phyloP scores from a whole-genome alignment of 306 rosid genomes.

The Citrullus colocynthis region DNA sequence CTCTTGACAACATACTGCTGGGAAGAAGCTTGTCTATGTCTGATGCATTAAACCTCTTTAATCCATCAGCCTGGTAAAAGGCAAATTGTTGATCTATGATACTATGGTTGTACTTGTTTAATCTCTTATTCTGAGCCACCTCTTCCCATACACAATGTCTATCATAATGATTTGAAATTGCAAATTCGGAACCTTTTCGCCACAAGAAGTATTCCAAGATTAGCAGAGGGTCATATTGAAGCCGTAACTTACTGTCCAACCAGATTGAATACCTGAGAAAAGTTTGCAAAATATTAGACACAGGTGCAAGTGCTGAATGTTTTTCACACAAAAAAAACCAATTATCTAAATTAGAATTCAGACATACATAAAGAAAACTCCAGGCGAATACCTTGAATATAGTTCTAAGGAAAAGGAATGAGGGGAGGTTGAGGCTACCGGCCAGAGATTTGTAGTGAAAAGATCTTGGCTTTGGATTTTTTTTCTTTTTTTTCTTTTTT shows the following conservation, averaged over 20 bases:
- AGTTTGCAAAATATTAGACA: background rate
- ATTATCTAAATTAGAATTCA: background rate
- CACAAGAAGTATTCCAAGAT: slow-evolving; percentile 87
- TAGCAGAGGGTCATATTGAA: slow-evolving; percentile 78
- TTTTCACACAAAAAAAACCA: background rate
- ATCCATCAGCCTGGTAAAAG: slow-evolving; percentile 77
- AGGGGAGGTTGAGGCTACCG: background rate
- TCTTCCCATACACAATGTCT: slow-evolving; percentile 96
- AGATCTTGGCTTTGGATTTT: no score
- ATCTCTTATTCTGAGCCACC: slow-evolving; percentile 86
- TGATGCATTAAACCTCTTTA: slow-evolving; percentile 64
- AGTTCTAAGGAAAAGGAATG: background rate
- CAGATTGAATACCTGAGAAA: slow-evolving; percentile 78
- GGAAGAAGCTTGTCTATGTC: slow-evolving; percentile 57
- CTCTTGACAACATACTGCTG: slow-evolving; percentile 62
- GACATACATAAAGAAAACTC: background rate
- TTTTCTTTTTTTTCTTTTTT: no score
- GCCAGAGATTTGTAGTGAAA: background rate
- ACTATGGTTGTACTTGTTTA: slow-evolving; percentile 70
- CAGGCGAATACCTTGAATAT: background rate
- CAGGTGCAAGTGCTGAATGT: background rate
- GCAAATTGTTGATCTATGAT: slow-evolving; percentile 67
- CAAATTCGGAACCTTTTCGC: slow-evolving; percentile 78
- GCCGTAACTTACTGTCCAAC: slow-evolving; percentile 91
- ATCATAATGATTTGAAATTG: slow-evolving; percentile 90